Evolutionary conservation across 257 asterid species (phyloP), one percentile per base, ranked within the genome.

Genomic region (Capsicum rhomboideum): DNA sequence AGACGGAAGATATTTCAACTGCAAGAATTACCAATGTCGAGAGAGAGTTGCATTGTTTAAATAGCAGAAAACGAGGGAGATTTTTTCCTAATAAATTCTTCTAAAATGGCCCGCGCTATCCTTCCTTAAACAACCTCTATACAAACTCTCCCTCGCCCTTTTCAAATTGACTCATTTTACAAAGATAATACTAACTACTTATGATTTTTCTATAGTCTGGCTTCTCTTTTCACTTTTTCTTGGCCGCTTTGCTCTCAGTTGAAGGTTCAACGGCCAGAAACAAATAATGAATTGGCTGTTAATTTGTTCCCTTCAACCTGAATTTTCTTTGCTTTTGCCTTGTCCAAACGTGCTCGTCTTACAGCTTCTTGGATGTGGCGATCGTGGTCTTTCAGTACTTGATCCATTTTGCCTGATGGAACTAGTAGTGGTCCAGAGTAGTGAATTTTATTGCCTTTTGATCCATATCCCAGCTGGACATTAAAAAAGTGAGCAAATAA

Each of bases 361-460:
- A 88, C 98, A 44, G 98, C 97, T 86, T 95, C 99, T 87, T 93
- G 99, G 46, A 97, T 92, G 61, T 93, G 98, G 52, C 97, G 97
- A 84, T 97, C 98, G 17, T 95, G 95, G 68, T 95, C 99, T 88
- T 93, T 93, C 88, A 97, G 75, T 87, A 90, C 91, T 91, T 95
- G 97, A 69, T 97, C 98, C 89, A 92, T 90, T 91, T 93, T 93
- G 68, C 95, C 97, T 2, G 98, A 92, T 17, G 98, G 98, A 42
- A 90, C 98, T 46, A 93, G 88, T 80, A 97, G 82, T 0, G 99
- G 98, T 26, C 99, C 99, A 0, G 99, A 97, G 91, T 93, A 97
- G 90, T 97, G 98, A 20, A 97, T 93, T 79, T 90, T 95, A 87
- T 88, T 95, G 80, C 95, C 96, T 83, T 90, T 94, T 52, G 98